Percentiles rank a stretch among this genome's conserved stretches.
Evolutionary conservation across 169 alveolate species (phyloP).

Genomic region (Babesia gibsoni): DNA sequence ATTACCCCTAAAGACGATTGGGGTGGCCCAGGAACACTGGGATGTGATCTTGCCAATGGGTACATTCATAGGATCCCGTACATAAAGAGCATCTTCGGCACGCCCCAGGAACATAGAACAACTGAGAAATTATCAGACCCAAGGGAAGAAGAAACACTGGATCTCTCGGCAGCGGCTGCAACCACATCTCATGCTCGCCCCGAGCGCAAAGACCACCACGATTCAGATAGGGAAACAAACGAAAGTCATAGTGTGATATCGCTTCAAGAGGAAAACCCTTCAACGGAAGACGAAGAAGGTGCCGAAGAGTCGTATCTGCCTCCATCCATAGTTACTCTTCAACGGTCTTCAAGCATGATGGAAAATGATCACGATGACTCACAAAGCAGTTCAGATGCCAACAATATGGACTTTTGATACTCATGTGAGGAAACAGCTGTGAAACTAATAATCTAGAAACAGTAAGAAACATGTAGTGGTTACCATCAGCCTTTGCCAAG

Average conservation of each 20-base stretch:
- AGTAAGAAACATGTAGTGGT: no score
- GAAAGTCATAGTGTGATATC: background rate
- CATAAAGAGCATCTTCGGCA: conserved; percentile 25
- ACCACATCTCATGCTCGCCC: conserved; percentile 2
- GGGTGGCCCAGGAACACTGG: conserved; percentile 72
- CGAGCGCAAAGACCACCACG: background rate
- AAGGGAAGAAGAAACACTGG: conserved; percentile 20
- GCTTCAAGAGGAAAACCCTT: background rate
- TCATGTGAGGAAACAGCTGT: no score
- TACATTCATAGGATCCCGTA: conserved; percentile 64
- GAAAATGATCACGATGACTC: conserved; percentile 6
- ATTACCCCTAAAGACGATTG: conserved; percentile 46
- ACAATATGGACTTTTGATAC: background rate
- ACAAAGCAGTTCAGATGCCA: background rate
- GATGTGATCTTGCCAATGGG: conserved; percentile 67
- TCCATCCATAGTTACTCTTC: conserved; percentile 30
- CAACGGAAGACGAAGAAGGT: conserved; percentile 18
- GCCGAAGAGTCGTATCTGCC: conserved; percentile 50
- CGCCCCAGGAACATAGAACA: background rate
- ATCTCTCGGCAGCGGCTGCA: conserved; percentile 26
- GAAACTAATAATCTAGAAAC: no score
- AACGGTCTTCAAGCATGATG: conserved; percentile 4
- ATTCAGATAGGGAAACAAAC: background rate
- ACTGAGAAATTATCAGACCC: background rate
- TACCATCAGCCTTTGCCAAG: no score